Evolutionary conservation across 1,284 basidiomycete genomes (phyloP).

Genomic region (Melampsora americana): DNA sequence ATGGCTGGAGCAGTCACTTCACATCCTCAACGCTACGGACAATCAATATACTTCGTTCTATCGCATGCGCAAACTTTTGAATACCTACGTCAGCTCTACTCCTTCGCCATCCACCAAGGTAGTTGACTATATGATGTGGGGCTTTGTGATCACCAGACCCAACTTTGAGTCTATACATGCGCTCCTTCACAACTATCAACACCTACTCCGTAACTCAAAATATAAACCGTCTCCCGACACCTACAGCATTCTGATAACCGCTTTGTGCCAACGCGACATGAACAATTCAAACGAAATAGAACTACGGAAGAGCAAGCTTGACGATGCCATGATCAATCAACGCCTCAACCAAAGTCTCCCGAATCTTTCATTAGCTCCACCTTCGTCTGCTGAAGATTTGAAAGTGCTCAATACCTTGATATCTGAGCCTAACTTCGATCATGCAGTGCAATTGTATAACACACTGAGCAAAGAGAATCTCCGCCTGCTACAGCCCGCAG

Average conservation of each 20-base stretch:
- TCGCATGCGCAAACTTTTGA: conserved; percentile 27
- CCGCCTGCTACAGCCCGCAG: conserved; percentile 31
- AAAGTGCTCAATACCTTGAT: background rate
- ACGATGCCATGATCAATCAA: conserved; percentile 30
- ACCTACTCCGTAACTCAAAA: conserved; percentile 17
- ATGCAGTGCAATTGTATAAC: conserved; percentile 22
- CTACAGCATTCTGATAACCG: conserved; percentile 37
- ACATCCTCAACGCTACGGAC: conserved; percentile 13
- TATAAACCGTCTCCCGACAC: conserved; percentile 37
- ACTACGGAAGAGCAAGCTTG: conserved; percentile 20
- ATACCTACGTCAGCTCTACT: conserved; percentile 38
- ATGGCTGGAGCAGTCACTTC: conserved; percentile 27
- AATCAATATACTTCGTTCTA: conserved; percentile 34
- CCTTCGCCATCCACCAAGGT: conserved; percentile 23
- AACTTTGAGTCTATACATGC: conserved; percentile 36
- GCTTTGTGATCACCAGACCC: conserved; percentile 27
- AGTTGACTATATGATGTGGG: conserved; percentile 40
- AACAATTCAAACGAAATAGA: conserved; percentile 22
- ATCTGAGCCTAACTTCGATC: conserved; percentile 33
- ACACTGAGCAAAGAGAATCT: conserved; percentile 18
- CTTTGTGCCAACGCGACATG: conserved; percentile 37
- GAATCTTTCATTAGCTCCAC: conserved; percentile 25
- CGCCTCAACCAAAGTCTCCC: conserved; percentile 39
- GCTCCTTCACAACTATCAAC: conserved; percentile 27
- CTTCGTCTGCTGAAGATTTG: conserved; percentile 22